A percentile compares a stretch with the other conserved stretches of the same genome.
These are phyloP conservation scores for Oryza rufipogon DNA, from an alignment of 176 grass and related monocot species.

Conservation along the genomic window DNA sequence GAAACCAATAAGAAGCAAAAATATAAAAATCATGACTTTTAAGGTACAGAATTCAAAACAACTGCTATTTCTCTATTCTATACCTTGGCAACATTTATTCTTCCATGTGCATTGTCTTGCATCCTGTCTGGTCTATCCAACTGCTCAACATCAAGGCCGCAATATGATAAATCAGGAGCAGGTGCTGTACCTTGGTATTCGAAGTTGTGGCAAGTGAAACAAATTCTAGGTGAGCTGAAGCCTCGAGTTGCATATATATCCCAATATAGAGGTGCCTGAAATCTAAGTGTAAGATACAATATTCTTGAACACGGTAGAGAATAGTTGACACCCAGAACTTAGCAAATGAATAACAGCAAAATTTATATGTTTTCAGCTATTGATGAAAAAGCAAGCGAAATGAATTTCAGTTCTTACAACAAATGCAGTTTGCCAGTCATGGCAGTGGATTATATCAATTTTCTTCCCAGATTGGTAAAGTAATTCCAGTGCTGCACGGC, in stretches of 20 bases:
- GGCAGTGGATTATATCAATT: slow-evolving; percentile 97
- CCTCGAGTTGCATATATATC: slow-evolving; percentile 84
- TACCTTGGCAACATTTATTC: slow-evolving; percentile 96
- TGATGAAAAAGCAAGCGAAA: not conserved
- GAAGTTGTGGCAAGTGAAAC: slow-evolving; percentile 98
- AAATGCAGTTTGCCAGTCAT: slow-evolving; percentile 99
- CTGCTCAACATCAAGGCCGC: slow-evolving; percentile 87
- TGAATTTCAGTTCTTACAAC: slow-evolving; percentile 60
- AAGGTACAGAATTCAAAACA: slow-evolving; percentile 12
- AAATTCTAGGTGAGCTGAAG: slow-evolving; percentile 92
- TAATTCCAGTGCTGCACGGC: slow-evolving; percentile 85
- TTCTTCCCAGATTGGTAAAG: slow-evolving; percentile 79
- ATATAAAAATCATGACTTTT: slow-evolving; percentile 32
- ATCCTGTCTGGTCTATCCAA: slow-evolving; percentile 89
- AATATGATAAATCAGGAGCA: slow-evolving; percentile 77
- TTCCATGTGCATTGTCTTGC: slow-evolving; percentile 81
- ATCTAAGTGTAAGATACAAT: slow-evolving; percentile 10
- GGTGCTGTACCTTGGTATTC: slow-evolving; percentile 90
- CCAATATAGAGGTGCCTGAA: slow-evolving; percentile 95
- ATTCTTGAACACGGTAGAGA: not conserved
- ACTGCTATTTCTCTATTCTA: slow-evolving; percentile 4
- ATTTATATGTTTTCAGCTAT: slow-evolving; percentile 23
- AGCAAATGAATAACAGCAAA: slow-evolving; percentile 23
- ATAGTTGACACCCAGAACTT: slow-evolving; percentile 1
- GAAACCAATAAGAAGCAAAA: slow-evolving; percentile 37